A percentile compares a stretch with the other conserved stretches of the same genome.
Conservation (phyloP, 2,329 filamentous ascomycete species). For the Metarhizium sp. region DNA sequence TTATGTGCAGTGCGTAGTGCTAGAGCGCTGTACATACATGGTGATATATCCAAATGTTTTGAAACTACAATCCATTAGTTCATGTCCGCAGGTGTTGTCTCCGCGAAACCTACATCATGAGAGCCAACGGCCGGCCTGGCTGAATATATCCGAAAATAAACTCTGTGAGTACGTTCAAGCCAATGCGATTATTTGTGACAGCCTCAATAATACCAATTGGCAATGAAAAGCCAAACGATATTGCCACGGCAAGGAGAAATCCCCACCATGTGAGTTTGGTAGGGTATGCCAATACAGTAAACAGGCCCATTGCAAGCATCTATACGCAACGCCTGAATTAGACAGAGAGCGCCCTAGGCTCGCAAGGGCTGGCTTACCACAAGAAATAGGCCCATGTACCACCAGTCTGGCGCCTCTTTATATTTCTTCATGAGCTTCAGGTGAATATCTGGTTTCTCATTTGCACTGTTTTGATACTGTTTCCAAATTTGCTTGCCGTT, state of each 20-base stretch:
- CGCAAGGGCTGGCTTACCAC: slow-evolving; percentile 29
- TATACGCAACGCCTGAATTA: slow-evolving; percentile 12
- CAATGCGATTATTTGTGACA: slow-evolving; percentile 61
- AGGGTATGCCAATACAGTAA: slow-evolving; percentile 48
- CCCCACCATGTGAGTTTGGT: slow-evolving; percentile 67
- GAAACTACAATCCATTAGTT: slow-evolving; percentile 31
- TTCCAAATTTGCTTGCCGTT: slow-evolving; percentile 58
- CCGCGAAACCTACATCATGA: slow-evolving; percentile 52
- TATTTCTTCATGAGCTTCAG: slow-evolving; percentile 57
- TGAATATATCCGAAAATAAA: slow-evolving; percentile 70
- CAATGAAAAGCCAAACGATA: slow-evolving; percentile 54
- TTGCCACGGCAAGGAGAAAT: slow-evolving; percentile 55
- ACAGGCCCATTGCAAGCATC: slow-evolving; percentile 45
- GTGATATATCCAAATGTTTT: slow-evolving; percentile 56
- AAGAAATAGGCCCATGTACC: slow-evolving; percentile 50
- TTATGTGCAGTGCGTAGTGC: not conserved
- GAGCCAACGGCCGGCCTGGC: slow-evolving; percentile 58
- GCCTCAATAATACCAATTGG: slow-evolving; percentile 64
- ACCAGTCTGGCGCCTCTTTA: slow-evolving; percentile 53
- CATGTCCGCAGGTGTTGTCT: not conserved
- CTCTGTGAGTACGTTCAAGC: slow-evolving; percentile 65
- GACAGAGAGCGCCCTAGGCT: not conserved
- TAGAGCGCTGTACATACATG: slow-evolving; percentile 28
- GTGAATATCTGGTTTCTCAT: slow-evolving; percentile 52
- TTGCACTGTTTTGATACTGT: slow-evolving; percentile 49